Evolutionary conservation across 345 rosid species (phyloP), one percentile per base, ranked within the genome.

Genomic region (Hibiscus trionum): DNA sequence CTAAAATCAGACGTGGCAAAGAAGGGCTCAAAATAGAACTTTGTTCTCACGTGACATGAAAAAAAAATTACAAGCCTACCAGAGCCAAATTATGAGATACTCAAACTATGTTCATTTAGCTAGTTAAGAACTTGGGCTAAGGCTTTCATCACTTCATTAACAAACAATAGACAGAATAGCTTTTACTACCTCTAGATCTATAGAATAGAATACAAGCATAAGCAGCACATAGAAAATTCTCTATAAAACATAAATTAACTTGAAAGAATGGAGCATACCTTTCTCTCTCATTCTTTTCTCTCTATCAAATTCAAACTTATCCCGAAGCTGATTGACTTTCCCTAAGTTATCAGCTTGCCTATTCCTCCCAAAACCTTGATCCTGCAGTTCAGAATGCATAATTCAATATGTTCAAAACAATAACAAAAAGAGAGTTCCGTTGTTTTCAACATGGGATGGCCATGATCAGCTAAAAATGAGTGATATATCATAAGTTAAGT

Each of bases 271-370:
- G 46, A 79, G 60, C 80, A 5, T 61, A 93, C 98, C 94, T 86
- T 83, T 90, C 75, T 93, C 90, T 74, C 85, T 86, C 94, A 87
- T 88, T 81, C 98, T 84, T 69, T 78, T 86, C 70, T 90, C 93
- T 83, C 91, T 81, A 76, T 93, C 98, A 69, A 85, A 90, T 33
- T 90, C 94, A 77, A 93, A 93, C 76, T 88, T 88, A 78, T 90
- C 98, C 17, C 91, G 83, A 69, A 90, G 76, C 78, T 86, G 96
- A 81, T 71, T 76, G 52, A 84, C 89, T 76, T 82, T 86, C 73
- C 84, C 93, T 87, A 86, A 83, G 62, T 76, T 69, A 72, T 84
- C 89, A 73, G 80, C 86, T 74, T 82, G 94, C 73, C 80, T 78
- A 74, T 77, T 83, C 77, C 88, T 82, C 57, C 57, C 80, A 73